Percentiles rank a stretch among this genome's conserved stretches.
These are phyloP conservation scores for Epichloe uncinata DNA, from an alignment of 2,329 filamentous ascomycete species.

Conservation along the genomic window DNA sequence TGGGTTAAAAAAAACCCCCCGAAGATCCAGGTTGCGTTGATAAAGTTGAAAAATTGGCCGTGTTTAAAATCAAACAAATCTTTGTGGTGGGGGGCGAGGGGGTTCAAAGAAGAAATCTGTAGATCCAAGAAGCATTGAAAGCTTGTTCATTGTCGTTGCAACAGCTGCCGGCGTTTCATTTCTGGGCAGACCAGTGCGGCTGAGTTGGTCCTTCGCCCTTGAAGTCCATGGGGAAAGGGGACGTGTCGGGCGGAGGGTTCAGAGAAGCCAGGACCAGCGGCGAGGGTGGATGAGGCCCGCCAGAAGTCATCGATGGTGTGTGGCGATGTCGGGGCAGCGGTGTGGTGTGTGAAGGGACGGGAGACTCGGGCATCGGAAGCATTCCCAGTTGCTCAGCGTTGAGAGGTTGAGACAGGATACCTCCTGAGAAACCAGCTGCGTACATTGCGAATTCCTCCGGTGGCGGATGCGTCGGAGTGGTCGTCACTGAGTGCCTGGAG, in stretches of 20 bases:
- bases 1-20: constrained; percentile 11
- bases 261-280: constrained; percentile 21
- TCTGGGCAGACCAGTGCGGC: not conserved
- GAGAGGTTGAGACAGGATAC: constrained; percentile 31
- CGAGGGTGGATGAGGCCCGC: constrained; percentile 20
- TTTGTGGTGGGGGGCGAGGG: no score
- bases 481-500: constrained; percentile 35
- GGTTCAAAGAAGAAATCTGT: not conserved
- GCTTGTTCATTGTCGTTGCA: constrained; percentile 14
- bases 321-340: constrained; percentile 24
- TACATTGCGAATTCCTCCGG: constrained; percentile 26
- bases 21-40: no score
- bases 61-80: no score
- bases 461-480: constrained; percentile 30
- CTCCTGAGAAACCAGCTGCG: constrained; percentile 23
- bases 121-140: constrained; percentile 10
- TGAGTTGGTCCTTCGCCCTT: constrained; percentile 20
- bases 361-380: constrained; percentile 33
- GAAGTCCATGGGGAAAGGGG: not conserved
- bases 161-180: not conserved
- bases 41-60: no score
- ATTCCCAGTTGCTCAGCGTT: constrained; percentile 28
- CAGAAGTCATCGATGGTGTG: constrained; percentile 21
- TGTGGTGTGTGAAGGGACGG: constrained; percentile 21
- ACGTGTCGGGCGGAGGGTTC: constrained; percentile 9